These are phyloP conservation scores for Phytophthora pluvialis DNA, from an alignment of 352 stramenopile species.

Conservation along the genomic window DNA sequence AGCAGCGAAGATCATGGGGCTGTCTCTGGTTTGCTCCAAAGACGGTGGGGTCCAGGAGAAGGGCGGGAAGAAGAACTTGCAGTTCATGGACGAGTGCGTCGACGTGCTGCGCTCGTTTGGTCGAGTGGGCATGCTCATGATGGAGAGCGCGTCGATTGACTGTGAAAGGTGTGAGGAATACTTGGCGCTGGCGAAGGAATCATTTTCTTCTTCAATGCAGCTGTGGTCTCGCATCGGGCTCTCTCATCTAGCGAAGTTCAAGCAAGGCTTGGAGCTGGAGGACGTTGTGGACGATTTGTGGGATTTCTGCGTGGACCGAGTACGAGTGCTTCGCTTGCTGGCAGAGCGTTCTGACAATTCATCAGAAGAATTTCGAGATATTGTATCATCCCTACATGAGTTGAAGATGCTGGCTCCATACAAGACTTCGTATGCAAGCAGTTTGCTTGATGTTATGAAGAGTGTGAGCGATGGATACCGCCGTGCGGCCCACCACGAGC, in stretches of 20 bases:
- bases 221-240: constrained; percentile 77
- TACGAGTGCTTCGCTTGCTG: constrained; percentile 58
- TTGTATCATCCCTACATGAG: constrained; percentile 66
- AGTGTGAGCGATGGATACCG: constrained; percentile 61
- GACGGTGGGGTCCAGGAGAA: constrained; percentile 7
- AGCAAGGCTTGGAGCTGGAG: constrained; percentile 68
- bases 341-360: constrained; percentile 10
- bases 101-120: constrained; percentile 79
- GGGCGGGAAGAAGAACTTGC: constrained; percentile 18
- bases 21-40: constrained; percentile 53
- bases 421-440: constrained; percentile 46
- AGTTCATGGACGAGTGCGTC: constrained; percentile 68
- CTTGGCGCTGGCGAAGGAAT: constrained; percentile 58
- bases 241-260: constrained; percentile 69
- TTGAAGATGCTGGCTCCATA: constrained; percentile 81
- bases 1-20: constrained; percentile 68
- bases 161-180: constrained; percentile 59
- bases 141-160: constrained; percentile 63
- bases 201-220: constrained; percentile 47
- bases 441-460: constrained; percentile 56
- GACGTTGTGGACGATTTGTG: constrained; percentile 82
- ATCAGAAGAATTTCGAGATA: constrained; percentile 25
- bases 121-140: constrained; percentile 63
- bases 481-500: constrained; percentile 35
- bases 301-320: constrained; percentile 75